These are phyloP conservation scores for Radiomyces spectabilis DNA, from an alignment of 192 early-diverging fungal genomes.

Conservation along the genomic window DNA sequence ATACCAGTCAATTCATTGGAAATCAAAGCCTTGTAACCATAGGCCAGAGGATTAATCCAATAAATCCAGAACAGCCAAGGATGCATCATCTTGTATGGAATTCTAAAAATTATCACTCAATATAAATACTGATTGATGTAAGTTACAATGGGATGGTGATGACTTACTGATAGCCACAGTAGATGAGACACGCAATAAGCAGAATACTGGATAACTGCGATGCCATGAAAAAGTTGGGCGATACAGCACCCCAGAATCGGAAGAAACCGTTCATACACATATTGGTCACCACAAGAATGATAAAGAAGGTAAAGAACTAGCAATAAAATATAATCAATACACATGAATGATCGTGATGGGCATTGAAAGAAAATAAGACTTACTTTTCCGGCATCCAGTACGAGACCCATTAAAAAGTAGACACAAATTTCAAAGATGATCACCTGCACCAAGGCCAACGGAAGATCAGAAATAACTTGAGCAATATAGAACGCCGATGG, in stretches of 20 bases:
- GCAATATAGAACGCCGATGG: constrained; percentile 54
- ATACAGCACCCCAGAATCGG: constrained; percentile 44
- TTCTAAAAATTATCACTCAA: constrained; percentile 1
- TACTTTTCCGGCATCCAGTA: constrained; percentile 45
- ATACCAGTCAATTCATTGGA: constrained; percentile 55
- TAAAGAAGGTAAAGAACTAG: constrained; percentile 45
- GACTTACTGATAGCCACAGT: constrained; percentile 62
- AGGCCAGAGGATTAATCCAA: constrained; percentile 68
- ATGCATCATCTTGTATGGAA: constrained; percentile 53
- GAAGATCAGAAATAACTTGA: constrained; percentile 50
- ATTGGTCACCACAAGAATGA: constrained; percentile 48
- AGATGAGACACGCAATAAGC: constrained; percentile 46
- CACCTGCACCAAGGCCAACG: constrained; percentile 41
- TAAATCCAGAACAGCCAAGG: constrained; percentile 53
- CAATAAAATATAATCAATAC: neutral
- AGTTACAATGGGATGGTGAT: too few species aligned
- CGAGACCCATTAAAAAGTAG: constrained; percentile 59
- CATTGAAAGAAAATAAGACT: neutral
- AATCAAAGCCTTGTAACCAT: constrained; percentile 62
- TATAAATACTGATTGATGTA: too few species aligned
- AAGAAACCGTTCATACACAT: constrained; percentile 55
- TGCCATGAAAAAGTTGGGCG: constrained; percentile 44
- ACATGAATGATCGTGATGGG: neutral
- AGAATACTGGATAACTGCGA: constrained; percentile 44
- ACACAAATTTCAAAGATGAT: constrained; percentile 51